Evolutionary conservation across 139 green algal species (phyloP).

Genomic region (Chlorella sp.): DNA sequence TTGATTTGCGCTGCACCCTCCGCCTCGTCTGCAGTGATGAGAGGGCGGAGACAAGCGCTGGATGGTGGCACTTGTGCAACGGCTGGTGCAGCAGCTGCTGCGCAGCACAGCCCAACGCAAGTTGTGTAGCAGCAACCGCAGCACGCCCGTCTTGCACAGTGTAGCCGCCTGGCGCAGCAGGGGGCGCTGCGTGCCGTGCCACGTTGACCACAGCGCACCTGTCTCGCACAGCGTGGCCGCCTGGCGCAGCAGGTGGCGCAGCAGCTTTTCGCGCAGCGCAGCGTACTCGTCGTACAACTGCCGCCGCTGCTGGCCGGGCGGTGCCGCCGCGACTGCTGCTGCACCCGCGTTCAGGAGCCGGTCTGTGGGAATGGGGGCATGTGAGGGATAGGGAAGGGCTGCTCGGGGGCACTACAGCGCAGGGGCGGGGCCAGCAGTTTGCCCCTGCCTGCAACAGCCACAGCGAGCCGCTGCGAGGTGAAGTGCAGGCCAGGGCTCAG

Average conservation of each 20-base stretch:
- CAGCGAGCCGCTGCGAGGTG: no score
- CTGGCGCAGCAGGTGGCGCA: constrained; percentile 17
- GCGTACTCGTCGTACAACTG: background rate
- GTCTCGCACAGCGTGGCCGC: background rate
- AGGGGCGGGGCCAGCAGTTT: no score
- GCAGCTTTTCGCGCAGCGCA: background rate
- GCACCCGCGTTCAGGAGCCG: constrained; percentile 17
- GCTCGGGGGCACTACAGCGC: no score
- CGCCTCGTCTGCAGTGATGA: background rate
- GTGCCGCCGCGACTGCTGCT: background rate
- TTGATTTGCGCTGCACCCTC: no score
- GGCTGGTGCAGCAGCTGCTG: no score
- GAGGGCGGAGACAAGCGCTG: background rate
- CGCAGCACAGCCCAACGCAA: background rate
- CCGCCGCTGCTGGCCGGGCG: constrained; percentile 4
- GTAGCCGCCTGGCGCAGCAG: background rate
- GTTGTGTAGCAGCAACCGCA: background rate
- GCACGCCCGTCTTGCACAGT: background rate
- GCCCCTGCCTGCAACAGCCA: no score
- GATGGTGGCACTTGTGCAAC: no score
- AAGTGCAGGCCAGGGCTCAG: no score
- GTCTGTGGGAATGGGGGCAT: background rate
- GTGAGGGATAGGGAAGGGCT: no score
- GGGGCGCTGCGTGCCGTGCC: background rate
- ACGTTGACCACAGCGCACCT: background rate